These are phyloP conservation scores for Linum lewisii DNA, from an alignment of 345 rosid genomes.

Conservation along the genomic window DNA sequence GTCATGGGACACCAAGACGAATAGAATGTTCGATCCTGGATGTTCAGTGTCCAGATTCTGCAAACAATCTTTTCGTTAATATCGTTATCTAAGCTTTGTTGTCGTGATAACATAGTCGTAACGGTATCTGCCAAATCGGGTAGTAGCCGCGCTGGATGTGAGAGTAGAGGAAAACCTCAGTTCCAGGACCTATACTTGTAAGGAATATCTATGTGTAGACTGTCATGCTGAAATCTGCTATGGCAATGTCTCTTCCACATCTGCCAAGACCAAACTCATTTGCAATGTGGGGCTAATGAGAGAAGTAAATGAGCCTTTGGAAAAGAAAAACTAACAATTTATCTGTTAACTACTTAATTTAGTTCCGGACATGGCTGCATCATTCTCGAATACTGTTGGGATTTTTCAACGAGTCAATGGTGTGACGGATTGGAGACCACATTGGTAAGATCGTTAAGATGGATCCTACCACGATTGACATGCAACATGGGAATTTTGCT, in stretches of 20 bases:
- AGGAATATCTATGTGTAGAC: slow-evolving; percentile 26
- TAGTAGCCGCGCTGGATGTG: slow-evolving; percentile 20
- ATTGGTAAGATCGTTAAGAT: no score
- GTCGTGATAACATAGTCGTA: background rate
- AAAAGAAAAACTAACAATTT: no score
- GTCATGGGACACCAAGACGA: slow-evolving; percentile 14
- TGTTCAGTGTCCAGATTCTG: slow-evolving; percentile 14
- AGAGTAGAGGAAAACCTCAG: slow-evolving; percentile 23
- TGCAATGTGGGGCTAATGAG: background rate
- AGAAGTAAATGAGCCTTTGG: no score
- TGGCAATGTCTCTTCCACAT: slow-evolving; percentile 28
- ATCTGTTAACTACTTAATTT: no score
- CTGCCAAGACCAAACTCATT: slow-evolving; percentile 3
- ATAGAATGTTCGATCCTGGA: slow-evolving; percentile 16
- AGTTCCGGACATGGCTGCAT: background rate
- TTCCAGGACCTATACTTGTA: slow-evolving; percentile 28
- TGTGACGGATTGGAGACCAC: no score
- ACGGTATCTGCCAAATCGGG: slow-evolving; percentile 21
- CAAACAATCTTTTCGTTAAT: background rate
- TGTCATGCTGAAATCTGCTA: slow-evolving; percentile 21
- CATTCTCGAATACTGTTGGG: no score
- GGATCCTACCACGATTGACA: no score
- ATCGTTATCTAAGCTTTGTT: background rate
- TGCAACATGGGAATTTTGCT: no score
- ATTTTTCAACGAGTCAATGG: no score